phyloP scores from a whole-genome alignment of 345 rosid species.

The Eucalyptus tenuipes region DNA sequence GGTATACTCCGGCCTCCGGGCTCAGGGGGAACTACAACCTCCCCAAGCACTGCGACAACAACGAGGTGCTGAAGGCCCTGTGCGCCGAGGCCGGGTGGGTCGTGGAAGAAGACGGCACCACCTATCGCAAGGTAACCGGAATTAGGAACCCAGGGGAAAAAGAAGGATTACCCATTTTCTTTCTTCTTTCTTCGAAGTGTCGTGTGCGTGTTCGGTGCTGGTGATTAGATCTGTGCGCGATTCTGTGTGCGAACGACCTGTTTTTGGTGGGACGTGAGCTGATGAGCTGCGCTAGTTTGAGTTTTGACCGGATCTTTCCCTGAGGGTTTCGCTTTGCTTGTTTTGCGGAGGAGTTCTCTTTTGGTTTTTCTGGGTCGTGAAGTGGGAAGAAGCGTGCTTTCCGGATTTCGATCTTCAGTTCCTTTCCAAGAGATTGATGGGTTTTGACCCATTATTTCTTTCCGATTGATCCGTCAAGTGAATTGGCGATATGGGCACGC shows the following conservation, averaged over 20 bases:
- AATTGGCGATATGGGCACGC: not conserved
- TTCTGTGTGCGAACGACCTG: not conserved
- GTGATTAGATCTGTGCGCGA: not conserved
- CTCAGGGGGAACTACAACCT: conserved; percentile 78
- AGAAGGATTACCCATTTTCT: not conserved
- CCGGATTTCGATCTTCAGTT: not conserved
- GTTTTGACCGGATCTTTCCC: not conserved
- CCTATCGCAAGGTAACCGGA: conserved; percentile 72
- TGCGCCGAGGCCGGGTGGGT: conserved; percentile 95
- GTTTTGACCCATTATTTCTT: not conserved
- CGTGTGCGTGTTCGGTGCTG: not conserved
- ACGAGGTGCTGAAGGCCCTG: conserved; percentile 85
- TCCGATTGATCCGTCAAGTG: not conserved
- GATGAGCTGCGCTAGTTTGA: not conserved
- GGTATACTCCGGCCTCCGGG: conserved; percentile 75
- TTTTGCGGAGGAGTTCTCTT: not conserved
- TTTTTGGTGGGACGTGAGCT: not conserved
- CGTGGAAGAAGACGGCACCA: conserved; percentile 92
- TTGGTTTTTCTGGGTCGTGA: not conserved
- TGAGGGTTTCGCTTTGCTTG: not conserved
- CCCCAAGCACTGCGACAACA: conserved; percentile 95
- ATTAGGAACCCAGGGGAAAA: not conserved
- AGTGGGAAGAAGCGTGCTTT: not conserved
- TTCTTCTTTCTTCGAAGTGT: not conserved
- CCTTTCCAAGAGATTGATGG: not conserved